Percentiles rank a stretch among this genome's conserved stretches.
phyloP scores from a whole-genome alignment of 331 rosid species.

The Ulmus americana region DNA sequence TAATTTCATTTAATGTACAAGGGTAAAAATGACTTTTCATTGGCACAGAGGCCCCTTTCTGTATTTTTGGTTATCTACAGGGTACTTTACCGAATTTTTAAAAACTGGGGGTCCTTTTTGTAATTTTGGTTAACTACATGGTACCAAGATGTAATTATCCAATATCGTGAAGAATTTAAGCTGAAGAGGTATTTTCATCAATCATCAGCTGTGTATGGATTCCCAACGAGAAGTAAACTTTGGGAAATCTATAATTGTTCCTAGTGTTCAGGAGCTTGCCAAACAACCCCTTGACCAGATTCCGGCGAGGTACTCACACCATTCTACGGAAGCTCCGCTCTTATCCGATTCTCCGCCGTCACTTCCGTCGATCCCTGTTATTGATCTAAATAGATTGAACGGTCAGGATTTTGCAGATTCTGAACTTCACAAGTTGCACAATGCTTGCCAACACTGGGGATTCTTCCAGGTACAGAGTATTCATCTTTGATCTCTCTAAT shows the following conservation, averaged over 20 bases:
- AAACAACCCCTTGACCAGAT: conserved; percentile 23
- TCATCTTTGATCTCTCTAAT: background rate
- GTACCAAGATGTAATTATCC: no score
- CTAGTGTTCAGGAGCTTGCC: conserved; percentile 36
- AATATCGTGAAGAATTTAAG: no score
- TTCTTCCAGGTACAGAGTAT: conserved; percentile 32
- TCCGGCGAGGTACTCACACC: conserved; percentile 26
- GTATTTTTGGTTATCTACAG: no score
- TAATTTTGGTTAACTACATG: no score
- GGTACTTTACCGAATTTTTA: no score
- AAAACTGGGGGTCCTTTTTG: no score
- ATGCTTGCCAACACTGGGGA: conserved; percentile 38
- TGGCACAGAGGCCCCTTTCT: no score
- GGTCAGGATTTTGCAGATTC: conserved; percentile 11
- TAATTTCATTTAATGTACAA: no score
- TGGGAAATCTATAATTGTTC: conserved; percentile 28
- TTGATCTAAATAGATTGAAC: conserved; percentile 21
- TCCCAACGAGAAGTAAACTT: conserved; percentile 17
- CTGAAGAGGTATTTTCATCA: no score
- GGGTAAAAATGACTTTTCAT: no score
- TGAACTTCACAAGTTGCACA: conserved; percentile 27
- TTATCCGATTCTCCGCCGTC: background rate
- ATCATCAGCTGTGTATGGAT: conserved; percentile 7
- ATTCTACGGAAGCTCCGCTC: background rate
- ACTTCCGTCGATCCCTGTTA: conserved; percentile 20